phyloP scores from a whole-genome alignment of 352 stramenopile species.

The Blastocystis sp. region DNA sequence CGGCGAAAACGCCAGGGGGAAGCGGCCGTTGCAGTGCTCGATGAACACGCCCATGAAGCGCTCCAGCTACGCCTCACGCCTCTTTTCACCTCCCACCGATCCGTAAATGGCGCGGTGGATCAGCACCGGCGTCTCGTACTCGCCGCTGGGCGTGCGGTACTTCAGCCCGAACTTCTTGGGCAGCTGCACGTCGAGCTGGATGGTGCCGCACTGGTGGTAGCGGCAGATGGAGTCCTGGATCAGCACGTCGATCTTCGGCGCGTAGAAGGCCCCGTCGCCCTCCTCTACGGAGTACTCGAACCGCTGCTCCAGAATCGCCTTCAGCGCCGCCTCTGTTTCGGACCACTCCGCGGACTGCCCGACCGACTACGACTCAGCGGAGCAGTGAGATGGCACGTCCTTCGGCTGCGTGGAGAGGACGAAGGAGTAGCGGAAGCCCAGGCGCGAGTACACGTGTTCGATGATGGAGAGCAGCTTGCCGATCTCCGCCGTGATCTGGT shows the following conservation, averaged over 20 bases:
- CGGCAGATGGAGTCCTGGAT: constrained; percentile 86
- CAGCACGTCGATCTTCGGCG: constrained; percentile 92
- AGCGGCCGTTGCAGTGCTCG: constrained; percentile 65
- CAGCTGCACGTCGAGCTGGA: constrained; percentile 96
- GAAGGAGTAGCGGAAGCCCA: constrained; percentile 93
- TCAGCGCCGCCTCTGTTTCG: constrained; percentile 77
- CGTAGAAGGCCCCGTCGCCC: constrained; percentile 96
- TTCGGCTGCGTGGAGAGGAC: constrained; percentile 90
- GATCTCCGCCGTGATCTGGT: constrained; percentile 85
- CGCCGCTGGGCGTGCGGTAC: constrained; percentile 75
- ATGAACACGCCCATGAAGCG: constrained; percentile 67
- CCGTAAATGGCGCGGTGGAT: constrained; percentile 79
- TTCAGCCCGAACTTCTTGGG: constrained; percentile 94
- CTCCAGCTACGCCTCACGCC: constrained; percentile 23
- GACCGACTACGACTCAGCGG: constrained; percentile 62
- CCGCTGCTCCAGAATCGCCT: constrained; percentile 70
- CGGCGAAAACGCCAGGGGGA: constrained; percentile 54
- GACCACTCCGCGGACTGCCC: constrained; percentile 82
- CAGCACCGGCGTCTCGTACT: constrained; percentile 82
- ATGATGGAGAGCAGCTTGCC: constrained; percentile 75
- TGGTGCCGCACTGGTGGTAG: constrained; percentile 93
- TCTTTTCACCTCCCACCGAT: not conserved
- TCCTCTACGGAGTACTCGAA: constrained; percentile 51
- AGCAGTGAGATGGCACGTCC: constrained; percentile 85
- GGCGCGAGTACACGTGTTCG: constrained; percentile 91